These are phyloP conservation scores for Galerina sulciceps DNA, from an alignment of 768 basidiomycete genomes.

Conservation along the genomic window DNA sequence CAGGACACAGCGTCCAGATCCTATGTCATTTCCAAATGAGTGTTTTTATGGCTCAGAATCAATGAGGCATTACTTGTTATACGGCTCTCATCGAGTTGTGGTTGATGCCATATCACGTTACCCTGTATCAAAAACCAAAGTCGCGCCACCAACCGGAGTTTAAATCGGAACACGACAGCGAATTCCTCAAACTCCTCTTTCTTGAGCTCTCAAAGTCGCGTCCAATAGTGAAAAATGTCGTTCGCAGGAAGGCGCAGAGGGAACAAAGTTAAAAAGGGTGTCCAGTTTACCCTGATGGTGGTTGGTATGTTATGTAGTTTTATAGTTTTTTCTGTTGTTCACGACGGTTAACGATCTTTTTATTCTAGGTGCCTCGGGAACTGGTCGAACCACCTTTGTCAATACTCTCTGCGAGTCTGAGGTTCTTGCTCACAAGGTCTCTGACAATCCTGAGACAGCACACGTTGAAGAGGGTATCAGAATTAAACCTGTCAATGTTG, in stretches of 20 bases:
- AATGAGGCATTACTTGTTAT: no score
- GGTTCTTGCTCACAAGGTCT: conserved; percentile 86
- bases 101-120: conserved; percentile 8
- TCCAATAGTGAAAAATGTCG: conserved; percentile 59
- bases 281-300: conserved; percentile 97
- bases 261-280: conserved; percentile 98
- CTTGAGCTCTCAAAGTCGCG: conserved; percentile 18
- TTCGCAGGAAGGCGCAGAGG: conserved; percentile 85
- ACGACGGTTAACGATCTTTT: conserved; percentile 22
- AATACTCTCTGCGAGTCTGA: conserved; percentile 99
- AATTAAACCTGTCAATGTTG: conserved; percentile 94
- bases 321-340: conserved; percentile 14
- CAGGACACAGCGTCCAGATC: no score
- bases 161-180: conserved; percentile 37
- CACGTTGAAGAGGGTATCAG: conserved; percentile 93
- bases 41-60: no score
- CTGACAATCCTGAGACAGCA: conserved; percentile 83
- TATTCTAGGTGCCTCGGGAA: conserved; percentile 88
- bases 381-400: conserved; percentile 97
- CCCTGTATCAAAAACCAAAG: conserved; percentile 16
- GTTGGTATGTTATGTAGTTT: conserved; percentile 69
- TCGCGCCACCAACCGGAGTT: conserved; percentile 45
- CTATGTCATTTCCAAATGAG: no score
- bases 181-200: conserved; percentile 28
- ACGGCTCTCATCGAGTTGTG: no score